Evolutionary conservation across 2,329 filamentous ascomycete genomes (phyloP).

Genomic region (Penicillium sclerotiorum): DNA sequence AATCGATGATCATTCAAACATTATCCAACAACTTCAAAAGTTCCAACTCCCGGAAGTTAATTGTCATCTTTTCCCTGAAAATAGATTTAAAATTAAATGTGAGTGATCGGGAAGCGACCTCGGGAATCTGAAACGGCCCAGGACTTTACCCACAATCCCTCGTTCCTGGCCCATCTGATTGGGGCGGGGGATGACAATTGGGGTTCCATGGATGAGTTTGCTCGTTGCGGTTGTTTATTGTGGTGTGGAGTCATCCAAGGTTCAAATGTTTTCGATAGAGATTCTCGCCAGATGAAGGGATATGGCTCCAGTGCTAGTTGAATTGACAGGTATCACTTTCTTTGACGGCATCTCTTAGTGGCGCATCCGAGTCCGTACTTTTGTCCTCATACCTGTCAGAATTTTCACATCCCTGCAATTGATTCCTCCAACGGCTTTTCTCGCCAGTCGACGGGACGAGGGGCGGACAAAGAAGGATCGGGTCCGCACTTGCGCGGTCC

Average conservation of each 20-base stretch:
- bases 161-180: neutral
- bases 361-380: no score
- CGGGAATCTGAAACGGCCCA: constrained; percentile 12
- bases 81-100: neutral
- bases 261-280: neutral
- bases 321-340: no score
- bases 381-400: constrained; percentile 5
- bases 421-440: constrained; percentile 4
- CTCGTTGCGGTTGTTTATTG: constrained; percentile 23
- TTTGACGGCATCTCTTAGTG: no score
- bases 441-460: no score
- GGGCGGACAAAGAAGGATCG: neutral
- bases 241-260: no score
- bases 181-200: constrained; percentile 5
- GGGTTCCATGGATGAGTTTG: constrained; percentile 14
- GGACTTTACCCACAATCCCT: constrained; percentile 1
- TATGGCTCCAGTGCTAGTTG: no score
- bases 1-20: neutral
- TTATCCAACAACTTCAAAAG: neutral
- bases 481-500: constrained; percentile 2
- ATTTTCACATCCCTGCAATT: neutral
- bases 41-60: no score
- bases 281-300: no score
- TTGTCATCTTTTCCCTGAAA: no score
- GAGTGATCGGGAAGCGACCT: neutral